Conservation (phyloP, 2,329 filamentous ascomycete species). For the Xenoacremonium recifei region DNA sequence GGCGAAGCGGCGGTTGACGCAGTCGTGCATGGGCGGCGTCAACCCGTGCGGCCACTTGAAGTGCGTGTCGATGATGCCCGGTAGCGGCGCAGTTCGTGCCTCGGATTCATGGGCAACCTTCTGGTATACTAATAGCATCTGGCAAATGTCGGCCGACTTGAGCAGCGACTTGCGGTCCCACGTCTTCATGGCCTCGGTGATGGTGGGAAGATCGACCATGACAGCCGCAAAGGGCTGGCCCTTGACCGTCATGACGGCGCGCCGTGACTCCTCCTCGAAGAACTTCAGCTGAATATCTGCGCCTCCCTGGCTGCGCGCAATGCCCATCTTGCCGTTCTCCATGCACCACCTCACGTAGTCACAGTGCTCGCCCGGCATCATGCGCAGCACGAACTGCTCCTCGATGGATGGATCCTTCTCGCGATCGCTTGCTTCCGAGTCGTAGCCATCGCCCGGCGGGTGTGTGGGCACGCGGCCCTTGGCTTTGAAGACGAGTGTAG, state of each 20-base stretch:
- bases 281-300: constrained; percentile 81
- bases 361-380: constrained; percentile 81
- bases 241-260: constrained; percentile 70
- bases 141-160: constrained; percentile 84
- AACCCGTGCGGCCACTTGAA: constrained; percentile 82
- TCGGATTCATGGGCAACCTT: constrained; percentile 65
- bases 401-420: constrained; percentile 87
- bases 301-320: constrained; percentile 61
- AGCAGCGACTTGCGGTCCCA: constrained; percentile 88
- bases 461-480: constrained; percentile 68
- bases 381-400: constrained; percentile 85
- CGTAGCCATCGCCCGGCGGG: constrained; percentile 84
- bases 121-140: constrained; percentile 82
- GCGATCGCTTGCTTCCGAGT: constrained; percentile 90
- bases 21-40: constrained; percentile 85
- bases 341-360: constrained; percentile 79
- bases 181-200: constrained; percentile 89
- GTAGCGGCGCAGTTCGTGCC: constrained; percentile 65
- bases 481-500: constrained; percentile 52
- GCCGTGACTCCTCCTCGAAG: constrained; percentile 68
- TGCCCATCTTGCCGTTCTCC: constrained; percentile 72
- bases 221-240: constrained; percentile 72
- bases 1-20: constrained; percentile 77
- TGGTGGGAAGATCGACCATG: constrained; percentile 80
- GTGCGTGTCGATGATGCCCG: constrained; percentile 65